Conservation (phyloP, 768 basidiomycete genomes). For the Solioccasus polychromus region DNA sequence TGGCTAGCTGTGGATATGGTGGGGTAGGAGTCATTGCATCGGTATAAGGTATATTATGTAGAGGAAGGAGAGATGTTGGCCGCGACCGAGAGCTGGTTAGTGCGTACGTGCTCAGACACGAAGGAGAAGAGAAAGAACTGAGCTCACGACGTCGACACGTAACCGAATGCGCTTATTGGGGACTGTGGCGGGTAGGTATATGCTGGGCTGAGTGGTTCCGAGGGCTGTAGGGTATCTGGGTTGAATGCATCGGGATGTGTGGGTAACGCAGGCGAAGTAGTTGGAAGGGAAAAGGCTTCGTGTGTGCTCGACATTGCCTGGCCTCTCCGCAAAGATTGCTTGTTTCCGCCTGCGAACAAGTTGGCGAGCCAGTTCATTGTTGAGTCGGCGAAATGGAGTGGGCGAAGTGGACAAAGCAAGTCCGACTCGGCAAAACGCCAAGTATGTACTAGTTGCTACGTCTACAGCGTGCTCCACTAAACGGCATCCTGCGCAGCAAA, state of each 20-base stretch:
- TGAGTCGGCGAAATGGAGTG: conserved; percentile 11
- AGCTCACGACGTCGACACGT: conserved; percentile 54
- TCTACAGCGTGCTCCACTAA: conserved; percentile 11
- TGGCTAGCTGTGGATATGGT: conserved; percentile 73
- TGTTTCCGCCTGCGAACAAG: conserved; percentile 54
- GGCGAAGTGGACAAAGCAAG: conserved; percentile 1
- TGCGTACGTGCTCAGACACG: conserved; percentile 3
- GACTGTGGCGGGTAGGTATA: conserved; percentile 82
- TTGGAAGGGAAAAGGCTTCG: conserved; percentile 86
- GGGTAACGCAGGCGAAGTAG: conserved; percentile 57
- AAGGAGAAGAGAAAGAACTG: conserved; percentile 3
- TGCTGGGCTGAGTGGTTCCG: conserved; percentile 47
- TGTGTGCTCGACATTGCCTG: conserved; percentile 76
- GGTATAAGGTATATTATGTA: conserved; percentile 54
- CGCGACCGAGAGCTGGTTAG: conserved; percentile 41
- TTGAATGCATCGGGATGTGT: conserved; percentile 60
- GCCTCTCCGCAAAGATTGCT: conserved; percentile 50
- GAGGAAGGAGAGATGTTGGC: conserved; percentile 60
- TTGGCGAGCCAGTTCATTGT: conserved; percentile 74
- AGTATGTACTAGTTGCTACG: neutral
- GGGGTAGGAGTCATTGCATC: conserved; percentile 36
- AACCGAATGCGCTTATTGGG: conserved; percentile 51
- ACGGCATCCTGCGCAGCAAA: conserved; percentile 14
- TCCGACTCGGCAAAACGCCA: conserved; percentile 5
- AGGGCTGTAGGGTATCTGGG: conserved; percentile 48